Base-by-base conservation (phyloP, 2,329 filamentous ascomycete genomes). In the Metarhizium robertsii region DNA sequence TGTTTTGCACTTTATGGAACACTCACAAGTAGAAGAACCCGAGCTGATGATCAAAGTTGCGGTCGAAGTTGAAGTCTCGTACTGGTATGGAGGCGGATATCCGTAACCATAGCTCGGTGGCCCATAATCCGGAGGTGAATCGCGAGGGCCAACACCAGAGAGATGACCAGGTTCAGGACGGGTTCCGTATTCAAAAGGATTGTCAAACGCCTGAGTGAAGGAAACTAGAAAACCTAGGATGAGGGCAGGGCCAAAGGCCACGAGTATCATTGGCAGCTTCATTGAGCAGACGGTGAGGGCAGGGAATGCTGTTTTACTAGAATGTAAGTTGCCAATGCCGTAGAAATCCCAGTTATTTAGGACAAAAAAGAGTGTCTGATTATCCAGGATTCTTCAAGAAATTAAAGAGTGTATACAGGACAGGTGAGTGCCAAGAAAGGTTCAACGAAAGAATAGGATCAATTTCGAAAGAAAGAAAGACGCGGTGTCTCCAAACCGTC, bases 31-130 rank as follows among this genome's bases (percentile, higher is more conserved):
- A 18, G 29, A 38, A 29, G 51, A 53, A 32, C 34, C 38, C 5
- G 58, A 53, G 11, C 25, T 40, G 47, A 29, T 11, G 32, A 50
- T 25, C 45, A 10, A n/a, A 6, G 42, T 45, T 40, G 16, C 42
- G 8, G 42, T 32, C 34, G 43, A 53, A n/a, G 47, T 52, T 10
- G 59, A 58, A 25, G 56, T 59, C 14, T 56, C 61, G 20, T 59
- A 57, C 40, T 56, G 54, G 47, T 63, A 63, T 6, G 61, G 60
- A 53, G 61, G 59, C 11, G 57, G 57, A 45, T 57, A 54, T 3
- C 58, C 58, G 48, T 62, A 61, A 43, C 43, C 49, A 30, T 60
- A 58, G 36, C 48, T 57, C 29, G 61, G 59, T 30, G 61, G 58
- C 10, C 54, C 55, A 51, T 63, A 58, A n/a, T 57, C 48, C 2